Evolutionary conservation across 2,329 filamentous ascomycete species (phyloP), one percentile per base, ranked within the genome.

Genomic region (Sordariomycetes sp.): DNA sequence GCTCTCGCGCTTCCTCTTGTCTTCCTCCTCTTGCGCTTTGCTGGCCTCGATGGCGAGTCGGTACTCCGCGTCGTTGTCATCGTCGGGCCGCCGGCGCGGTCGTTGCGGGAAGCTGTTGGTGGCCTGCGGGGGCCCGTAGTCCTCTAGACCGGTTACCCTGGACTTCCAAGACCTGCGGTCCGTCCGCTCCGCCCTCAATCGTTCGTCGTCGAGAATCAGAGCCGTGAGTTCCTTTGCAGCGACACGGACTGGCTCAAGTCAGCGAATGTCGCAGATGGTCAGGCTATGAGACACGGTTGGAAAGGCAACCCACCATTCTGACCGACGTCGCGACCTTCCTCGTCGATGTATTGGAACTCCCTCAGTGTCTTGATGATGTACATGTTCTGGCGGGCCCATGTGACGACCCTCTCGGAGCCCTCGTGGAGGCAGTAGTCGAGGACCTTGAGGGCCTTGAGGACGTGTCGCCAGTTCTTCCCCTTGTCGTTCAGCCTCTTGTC

Each of bases 401-500:
- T 96, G 55, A 99, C 94, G 36, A 96, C 90, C 62, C 96, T 76
- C 72, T 97, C 94, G 0, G 91, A 96, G 53, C 94, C 94, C 70
- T 99, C 94, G 69, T 99, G 94, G 58, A 99, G 78, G 73, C 91
- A 96, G 73, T 99, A 99, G 72, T 99, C 94, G 59, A 97, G 80
- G 56, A 99, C 94, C 71, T 99, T 99, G 64, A 99, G 78, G 50
- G 94, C 95, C 74, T 99, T 99, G 60, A 99, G 76, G 13, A 99
- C 94, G 70, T 99, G 94, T 65, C 94, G 86, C 94, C 94, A 99
- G 70, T 99, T 99, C 79, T 97, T 99, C 68, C 94, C 94, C 73
- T 99, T 97, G 73, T 99, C 94, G 66, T 99, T 99, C 67, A 99
- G 76, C 64, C 94, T 87, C 77, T 97, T 97, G 74, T 99, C 94